Conservation (phyloP, 495 filamentous ascomycete species). For the Penicillium waksmanii region DNA sequence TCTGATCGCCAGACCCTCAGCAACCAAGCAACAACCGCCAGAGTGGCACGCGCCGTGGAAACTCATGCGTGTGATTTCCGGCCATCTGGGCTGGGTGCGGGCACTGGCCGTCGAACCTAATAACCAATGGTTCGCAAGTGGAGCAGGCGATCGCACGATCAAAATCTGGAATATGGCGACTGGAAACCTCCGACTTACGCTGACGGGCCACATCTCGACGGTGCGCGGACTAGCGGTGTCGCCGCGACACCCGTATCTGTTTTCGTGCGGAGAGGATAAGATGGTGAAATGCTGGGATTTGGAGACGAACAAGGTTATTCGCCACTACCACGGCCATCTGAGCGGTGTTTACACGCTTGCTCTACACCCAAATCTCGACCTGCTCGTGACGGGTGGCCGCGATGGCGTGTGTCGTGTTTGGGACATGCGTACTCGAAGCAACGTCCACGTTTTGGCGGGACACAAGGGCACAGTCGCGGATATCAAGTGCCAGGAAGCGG, state of each 20-base stretch:
- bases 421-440: conserved; percentile 97
- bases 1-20: conserved; percentile 67
- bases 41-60: conserved; percentile 99
- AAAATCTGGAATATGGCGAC: conserved; percentile 98
- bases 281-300: conserved; percentile 99
- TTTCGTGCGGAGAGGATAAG: conserved; percentile 98
- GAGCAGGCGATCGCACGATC: conserved; percentile 94
- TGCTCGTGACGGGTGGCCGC: conserved; percentile 91
- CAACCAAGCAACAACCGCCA: conserved; percentile 74
- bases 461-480: conserved; percentile 89
- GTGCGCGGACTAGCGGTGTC: conserved; percentile 93
- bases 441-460: conserved; percentile 89
- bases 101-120: conserved; percentile 89
- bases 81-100: conserved; percentile 95
- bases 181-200: conserved; percentile 77
- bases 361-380: conserved; percentile 90
- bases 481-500: conserved; percentile 91
- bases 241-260: conserved; percentile 93
- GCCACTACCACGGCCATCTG: conserved; percentile 97
- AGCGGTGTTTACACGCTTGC: conserved; percentile 93
- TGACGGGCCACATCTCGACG: conserved; percentile 97
- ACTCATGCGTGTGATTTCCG: conserved; percentile 95
- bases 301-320: conserved; percentile 97
- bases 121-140: conserved; percentile 98
- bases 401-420: conserved; percentile 95